Conservation (phyloP, 2,329 filamentous ascomycete species). For the Fusarium albosuccineum region DNA sequence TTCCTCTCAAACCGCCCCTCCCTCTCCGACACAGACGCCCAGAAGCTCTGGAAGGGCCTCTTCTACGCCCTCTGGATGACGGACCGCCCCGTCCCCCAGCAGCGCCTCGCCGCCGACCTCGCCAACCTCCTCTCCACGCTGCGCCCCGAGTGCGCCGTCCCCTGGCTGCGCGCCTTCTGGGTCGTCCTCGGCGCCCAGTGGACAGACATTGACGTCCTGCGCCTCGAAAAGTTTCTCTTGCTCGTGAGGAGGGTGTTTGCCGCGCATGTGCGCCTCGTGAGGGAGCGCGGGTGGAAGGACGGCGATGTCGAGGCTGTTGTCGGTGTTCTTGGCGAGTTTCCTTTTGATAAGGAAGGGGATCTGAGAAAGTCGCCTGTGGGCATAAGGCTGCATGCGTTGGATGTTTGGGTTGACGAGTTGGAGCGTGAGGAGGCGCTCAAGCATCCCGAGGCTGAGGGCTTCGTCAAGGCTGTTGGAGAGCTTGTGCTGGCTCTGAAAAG, state of each 20-base stretch:
- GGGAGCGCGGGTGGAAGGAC: constrained; percentile 53
- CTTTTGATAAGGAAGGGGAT: constrained; percentile 53
- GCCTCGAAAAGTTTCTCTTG: constrained; percentile 94
- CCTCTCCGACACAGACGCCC: constrained; percentile 77
- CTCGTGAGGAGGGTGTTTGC: constrained; percentile 83
- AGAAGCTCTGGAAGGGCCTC: constrained; percentile 95
- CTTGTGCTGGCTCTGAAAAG: constrained; percentile 69
- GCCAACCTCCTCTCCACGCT: constrained; percentile 74
- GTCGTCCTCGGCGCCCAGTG: constrained; percentile 77
- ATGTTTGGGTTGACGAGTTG: constrained; percentile 93
- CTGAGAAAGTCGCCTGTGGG: constrained; percentile 80
- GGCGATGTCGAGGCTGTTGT: constrained; percentile 47
- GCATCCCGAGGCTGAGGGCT: constrained; percentile 54
- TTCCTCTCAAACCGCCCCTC: constrained; percentile 76
- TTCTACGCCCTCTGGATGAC: constrained; percentile 97
- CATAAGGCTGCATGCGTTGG: constrained; percentile 85
- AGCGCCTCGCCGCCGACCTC: constrained; percentile 83
- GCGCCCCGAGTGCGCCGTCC: constrained; percentile 57
- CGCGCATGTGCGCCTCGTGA: constrained; percentile 70
- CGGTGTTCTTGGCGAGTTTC: constrained; percentile 47
- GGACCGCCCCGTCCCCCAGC: constrained; percentile 89
- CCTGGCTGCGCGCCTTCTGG: constrained; percentile 77
- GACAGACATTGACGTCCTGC: constrained; percentile 79
- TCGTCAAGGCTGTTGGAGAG: constrained; percentile 66
- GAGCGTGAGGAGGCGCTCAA: constrained; percentile 74